Conservation (phyloP, 805 yeast genomes). For the Saccharomycopsis sp. region DNA sequence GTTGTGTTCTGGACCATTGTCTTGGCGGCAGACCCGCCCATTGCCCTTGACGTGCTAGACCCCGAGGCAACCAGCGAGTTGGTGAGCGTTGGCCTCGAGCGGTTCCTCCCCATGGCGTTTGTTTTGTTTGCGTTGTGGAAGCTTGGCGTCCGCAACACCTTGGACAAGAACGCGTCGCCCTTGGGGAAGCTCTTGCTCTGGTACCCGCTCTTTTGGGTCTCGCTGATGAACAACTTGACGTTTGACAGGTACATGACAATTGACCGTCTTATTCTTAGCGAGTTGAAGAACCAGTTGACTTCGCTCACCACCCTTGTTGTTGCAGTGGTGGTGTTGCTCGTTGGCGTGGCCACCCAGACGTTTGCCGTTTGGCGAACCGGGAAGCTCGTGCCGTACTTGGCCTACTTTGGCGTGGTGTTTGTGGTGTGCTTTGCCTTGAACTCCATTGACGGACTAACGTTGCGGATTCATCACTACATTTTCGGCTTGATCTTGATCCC, state of each 20-base stretch:
- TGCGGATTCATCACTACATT: slow-evolving; percentile 77
- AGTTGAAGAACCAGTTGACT: slow-evolving; percentile 69
- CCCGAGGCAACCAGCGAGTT: slow-evolving; percentile 51
- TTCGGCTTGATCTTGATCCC: slow-evolving; percentile 71
- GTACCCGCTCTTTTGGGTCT: slow-evolving; percentile 80
- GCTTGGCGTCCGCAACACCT: slow-evolving; percentile 41
- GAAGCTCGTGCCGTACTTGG: slow-evolving; percentile 48
- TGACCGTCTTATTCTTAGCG: slow-evolving; percentile 68
- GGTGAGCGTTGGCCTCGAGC: slow-evolving; percentile 59
- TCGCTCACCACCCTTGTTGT: slow-evolving; percentile 54
- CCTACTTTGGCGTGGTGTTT: slow-evolving; percentile 41
- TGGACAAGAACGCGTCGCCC: slow-evolving; percentile 33
- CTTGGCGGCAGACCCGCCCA: slow-evolving; percentile 74
- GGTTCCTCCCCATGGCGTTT: slow-evolving; percentile 69
- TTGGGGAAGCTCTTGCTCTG: slow-evolving; percentile 38
- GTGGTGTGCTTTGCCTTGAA: slow-evolving; percentile 34
- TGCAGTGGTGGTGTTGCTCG: slow-evolving; percentile 36
- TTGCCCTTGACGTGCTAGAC: slow-evolving; percentile 33
- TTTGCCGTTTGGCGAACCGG: slow-evolving; percentile 74
- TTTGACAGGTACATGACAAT: slow-evolving; percentile 76
- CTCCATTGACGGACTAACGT: slow-evolving; percentile 53
- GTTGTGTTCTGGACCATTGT: slow-evolving; percentile 81
- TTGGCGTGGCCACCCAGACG: slow-evolving; percentile 55
- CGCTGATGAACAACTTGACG: slow-evolving; percentile 75
- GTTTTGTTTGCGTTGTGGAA: slow-evolving; percentile 62